Evolutionary conservation across 139 green algal genomes (phyloP).

Genomic region (Chlamydomonas sp.): DNA sequence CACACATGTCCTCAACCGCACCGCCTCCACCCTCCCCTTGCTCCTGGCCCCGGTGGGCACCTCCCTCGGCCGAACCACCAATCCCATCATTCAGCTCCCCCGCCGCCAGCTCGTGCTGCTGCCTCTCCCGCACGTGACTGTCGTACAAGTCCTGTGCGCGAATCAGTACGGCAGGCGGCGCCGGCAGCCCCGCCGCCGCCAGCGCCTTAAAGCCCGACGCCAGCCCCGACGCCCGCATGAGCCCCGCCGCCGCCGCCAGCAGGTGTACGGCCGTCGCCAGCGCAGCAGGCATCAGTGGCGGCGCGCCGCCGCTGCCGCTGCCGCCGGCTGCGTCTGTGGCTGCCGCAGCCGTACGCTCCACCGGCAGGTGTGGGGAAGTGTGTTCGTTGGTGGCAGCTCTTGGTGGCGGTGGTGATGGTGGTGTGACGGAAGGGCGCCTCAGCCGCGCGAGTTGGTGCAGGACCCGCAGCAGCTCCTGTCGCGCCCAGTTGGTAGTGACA

Average conservation of each 20-base stretch:
- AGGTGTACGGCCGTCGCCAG: constrained; percentile 12
- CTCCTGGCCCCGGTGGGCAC: not conserved
- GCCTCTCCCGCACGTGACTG: not conserved
- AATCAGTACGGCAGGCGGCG: not conserved
- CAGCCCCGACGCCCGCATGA: not conserved
- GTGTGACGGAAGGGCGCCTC: no score
- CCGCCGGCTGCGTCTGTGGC: not conserved
- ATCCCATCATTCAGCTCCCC: not conserved
- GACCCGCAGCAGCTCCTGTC: no score
- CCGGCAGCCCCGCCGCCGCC: not conserved
- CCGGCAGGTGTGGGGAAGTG: no score
- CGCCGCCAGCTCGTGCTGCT: not conserved
- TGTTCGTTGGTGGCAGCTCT: no score
- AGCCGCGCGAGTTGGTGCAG: no score
- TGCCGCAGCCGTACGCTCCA: no score
- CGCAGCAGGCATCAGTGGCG: constrained; percentile 1
- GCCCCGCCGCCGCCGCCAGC: constrained; percentile 7
- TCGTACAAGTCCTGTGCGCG: not conserved
- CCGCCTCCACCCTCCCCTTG: not conserved
- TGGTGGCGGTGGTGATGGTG: no score
- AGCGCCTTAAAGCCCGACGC: not conserved
- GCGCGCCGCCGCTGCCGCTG: not conserved
- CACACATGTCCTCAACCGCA: not conserved
- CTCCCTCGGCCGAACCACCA: no score
- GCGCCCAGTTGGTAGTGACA: no score